Percentiles rank a stretch among this genome's conserved stretches.
Evolutionary conservation across 208 protist species (phyloP).

Genomic region (Willaertia magna): DNA sequence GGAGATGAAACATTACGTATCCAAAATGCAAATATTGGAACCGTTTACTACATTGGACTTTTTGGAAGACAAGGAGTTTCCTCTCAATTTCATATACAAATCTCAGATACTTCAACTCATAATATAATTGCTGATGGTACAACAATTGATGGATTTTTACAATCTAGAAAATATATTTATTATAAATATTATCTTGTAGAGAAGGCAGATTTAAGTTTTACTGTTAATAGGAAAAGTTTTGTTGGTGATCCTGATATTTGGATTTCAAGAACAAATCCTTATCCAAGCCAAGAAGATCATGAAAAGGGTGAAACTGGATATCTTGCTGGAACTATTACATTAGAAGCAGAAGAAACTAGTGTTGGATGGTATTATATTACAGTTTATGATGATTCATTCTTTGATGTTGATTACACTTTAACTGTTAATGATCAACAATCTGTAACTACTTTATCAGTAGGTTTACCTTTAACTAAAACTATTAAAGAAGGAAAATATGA

Average conservation of each 20-base stretch:
- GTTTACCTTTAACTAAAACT: neutral
- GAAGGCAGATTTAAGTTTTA: neutral
- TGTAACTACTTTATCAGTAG: neutral
- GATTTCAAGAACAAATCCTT: neutral
- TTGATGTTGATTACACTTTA: neutral
- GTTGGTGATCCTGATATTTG: neutral
- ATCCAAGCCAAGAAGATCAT: neutral
- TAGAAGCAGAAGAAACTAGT: neutral
- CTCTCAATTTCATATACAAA: neutral
- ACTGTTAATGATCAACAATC: neutral
- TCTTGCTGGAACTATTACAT: neutral
- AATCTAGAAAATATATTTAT: neutral
- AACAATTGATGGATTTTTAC: neutral
- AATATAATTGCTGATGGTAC: neutral
- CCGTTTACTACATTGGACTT: neutral
- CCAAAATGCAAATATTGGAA: neutral
- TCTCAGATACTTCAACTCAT: neutral
- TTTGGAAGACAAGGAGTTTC: neutral
- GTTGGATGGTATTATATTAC: neutral
- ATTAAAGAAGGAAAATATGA: neutral
- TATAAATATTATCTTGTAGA: neutral
- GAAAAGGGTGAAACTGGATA: neutral
- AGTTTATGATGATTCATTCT: neutral
- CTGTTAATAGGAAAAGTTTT: neutral
- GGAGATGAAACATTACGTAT: neutral